Evolutionary conservation across 2,329 filamentous ascomycete species (phyloP).

Genomic region (Aulographum hederae): DNA sequence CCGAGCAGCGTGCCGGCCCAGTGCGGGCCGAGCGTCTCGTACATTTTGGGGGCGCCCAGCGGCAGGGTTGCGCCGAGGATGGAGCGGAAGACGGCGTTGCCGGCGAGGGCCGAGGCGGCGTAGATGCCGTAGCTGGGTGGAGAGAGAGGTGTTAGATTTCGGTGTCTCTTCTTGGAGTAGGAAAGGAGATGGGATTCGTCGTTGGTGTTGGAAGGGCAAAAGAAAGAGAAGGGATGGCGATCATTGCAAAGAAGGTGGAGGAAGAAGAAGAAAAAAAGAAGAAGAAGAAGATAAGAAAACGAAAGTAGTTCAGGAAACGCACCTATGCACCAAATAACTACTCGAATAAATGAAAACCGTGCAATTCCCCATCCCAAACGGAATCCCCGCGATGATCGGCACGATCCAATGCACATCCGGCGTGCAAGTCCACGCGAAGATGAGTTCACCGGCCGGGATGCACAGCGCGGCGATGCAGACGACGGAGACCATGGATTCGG

Average conservation of each 20-base stretch:
- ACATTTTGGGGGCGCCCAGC: conserved; percentile 57
- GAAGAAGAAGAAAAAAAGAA: no score
- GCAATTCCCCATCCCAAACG: conserved; percentile 61
- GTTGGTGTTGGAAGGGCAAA: no score
- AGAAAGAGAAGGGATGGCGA: no score
- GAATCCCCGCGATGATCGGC: conserved; percentile 60
- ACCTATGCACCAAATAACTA: conserved; percentile 67
- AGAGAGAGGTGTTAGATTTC: no score
- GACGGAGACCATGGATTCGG: conserved; percentile 66
- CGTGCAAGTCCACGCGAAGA: conserved; percentile 76
- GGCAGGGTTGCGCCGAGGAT: conserved; percentile 63
- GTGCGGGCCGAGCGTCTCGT: conserved; percentile 47
- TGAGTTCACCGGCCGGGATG: conserved; percentile 61
- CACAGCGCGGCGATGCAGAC: conserved; percentile 62
- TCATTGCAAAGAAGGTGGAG: no score
- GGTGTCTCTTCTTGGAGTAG: no score
- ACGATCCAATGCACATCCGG: conserved; percentile 72
- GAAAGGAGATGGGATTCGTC: no score
- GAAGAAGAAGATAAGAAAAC: no score
- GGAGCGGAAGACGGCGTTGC: conserved; percentile 58
- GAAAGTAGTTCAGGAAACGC: no score
- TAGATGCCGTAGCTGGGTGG: conserved; percentile 68
- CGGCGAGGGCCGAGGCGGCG: conserved; percentile 61
- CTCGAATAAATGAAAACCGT: conserved; percentile 66
- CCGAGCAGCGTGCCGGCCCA: conserved; percentile 67